phyloP scores from a whole-genome alignment of 1,139 yeast species.

The Williopsis jadinii region DNA sequence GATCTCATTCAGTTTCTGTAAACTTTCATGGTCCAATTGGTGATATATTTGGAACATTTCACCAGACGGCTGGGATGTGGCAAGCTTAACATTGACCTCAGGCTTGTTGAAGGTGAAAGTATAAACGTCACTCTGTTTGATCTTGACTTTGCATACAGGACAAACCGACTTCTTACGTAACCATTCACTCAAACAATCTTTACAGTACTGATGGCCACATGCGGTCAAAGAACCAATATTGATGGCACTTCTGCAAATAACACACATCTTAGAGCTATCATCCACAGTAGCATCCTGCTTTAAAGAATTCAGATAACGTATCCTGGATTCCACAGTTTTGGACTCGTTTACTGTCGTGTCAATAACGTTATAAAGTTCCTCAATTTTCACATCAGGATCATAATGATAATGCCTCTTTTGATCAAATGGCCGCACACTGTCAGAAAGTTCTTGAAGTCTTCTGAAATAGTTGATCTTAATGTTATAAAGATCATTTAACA shows the following conservation, averaged over 20 bases:
- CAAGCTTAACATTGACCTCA: conserved; percentile 12
- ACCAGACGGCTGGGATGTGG: conserved; percentile 10
- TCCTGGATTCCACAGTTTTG: conserved; percentile 43
- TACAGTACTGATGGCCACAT: conserved; percentile 89
- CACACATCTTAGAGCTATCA: conserved; percentile 40
- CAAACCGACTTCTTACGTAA: conserved; percentile 46
- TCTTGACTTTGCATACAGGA: conserved; percentile 65
- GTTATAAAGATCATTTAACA: conserved; percentile 64
- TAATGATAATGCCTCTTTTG: conserved; percentile 8
- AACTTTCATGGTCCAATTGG: conserved; percentile 34
- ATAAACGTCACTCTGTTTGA: conserved; percentile 44
- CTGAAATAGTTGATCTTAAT: conserved; percentile 73
- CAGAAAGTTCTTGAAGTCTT: conserved; percentile 81
- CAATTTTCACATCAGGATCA: background rate
- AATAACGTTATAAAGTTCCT: conserved; percentile 11
- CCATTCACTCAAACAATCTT: conserved; percentile 74
- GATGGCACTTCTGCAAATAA: conserved; percentile 69
- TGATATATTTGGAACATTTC: conserved; percentile 42
- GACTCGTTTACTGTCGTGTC: conserved; percentile 22
- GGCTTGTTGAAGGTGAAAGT: conserved; percentile 32
- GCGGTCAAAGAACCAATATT: conserved; percentile 70
- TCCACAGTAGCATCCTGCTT: conserved; percentile 6
- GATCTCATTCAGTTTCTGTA: conserved; percentile 41
- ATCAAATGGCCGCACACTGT: conserved; percentile 32
- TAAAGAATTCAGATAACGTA: conserved; percentile 54